phyloP scores from a whole-genome alignment of 495 filamentous ascomycete species.

The Entonaema liquescens region DNA sequence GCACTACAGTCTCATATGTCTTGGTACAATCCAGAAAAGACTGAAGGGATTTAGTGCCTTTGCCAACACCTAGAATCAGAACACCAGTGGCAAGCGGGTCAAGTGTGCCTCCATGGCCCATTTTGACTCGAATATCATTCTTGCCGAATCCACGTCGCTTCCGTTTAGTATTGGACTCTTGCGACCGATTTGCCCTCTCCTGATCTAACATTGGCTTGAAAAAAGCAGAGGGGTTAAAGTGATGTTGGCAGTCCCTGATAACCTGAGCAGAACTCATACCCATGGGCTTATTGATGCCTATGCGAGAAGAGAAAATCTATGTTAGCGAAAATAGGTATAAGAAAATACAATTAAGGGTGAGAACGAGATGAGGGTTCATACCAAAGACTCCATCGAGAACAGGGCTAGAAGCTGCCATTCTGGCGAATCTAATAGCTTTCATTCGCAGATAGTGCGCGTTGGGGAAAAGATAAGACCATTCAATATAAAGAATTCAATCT shows the following conservation, averaged over 20 bases:
- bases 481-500: background rate
- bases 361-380: conserved; percentile 44
- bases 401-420: conserved; percentile 62
- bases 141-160: conserved; percentile 62
- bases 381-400: conserved; percentile 80
- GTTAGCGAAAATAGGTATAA: conserved; percentile 2
- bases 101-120: conserved; percentile 95
- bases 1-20: conserved; percentile 84
- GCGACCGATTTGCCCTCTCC: conserved; percentile 60
- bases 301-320: background rate
- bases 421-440: conserved; percentile 40
- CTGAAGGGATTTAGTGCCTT: conserved; percentile 82
- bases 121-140: conserved; percentile 76
- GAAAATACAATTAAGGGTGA: background rate
- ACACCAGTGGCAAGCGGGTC: conserved; percentile 95
- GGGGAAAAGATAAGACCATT: conserved; percentile 6
- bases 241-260: conserved; percentile 79
- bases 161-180: conserved; percentile 64
- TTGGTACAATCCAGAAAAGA: conserved; percentile 88
- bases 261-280: conserved; percentile 86
- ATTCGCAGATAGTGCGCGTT: conserved; percentile 33
- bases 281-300: conserved; percentile 92
- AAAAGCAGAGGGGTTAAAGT: conserved; percentile 80
- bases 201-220: conserved; percentile 77
- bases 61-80: conserved; percentile 84